A percentile compares a stretch with the other conserved stretches of the same genome.
Conservation (phyloP, 495 filamentous ascomycete genomes). For the Cenococcum geophilum region DNA sequence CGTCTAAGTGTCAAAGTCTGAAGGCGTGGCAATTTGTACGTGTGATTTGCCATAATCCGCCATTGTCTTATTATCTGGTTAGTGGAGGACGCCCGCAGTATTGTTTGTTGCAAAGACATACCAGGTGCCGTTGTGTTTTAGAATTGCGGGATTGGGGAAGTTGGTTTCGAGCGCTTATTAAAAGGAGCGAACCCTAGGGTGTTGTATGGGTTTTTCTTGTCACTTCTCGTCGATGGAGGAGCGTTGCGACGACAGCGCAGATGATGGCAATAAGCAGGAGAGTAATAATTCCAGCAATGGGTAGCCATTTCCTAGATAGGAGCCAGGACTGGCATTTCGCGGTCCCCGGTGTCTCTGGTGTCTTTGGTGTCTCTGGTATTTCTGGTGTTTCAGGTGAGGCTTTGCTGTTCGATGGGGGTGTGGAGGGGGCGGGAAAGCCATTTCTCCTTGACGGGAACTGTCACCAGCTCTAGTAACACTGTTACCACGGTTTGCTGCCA, state of each 20-base stretch:
- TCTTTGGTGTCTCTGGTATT: too few species aligned
- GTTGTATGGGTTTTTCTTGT: neutral
- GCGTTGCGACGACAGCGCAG: neutral
- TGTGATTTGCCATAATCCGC: constrained; percentile 29
- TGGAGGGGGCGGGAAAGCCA: too few species aligned
- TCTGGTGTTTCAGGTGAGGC: too few species aligned
- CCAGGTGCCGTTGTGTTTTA: constrained; percentile 23
- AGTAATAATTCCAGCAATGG: neutral
- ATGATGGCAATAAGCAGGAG: neutral
- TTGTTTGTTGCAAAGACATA: constrained; percentile 33
- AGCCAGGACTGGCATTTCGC: too few species aligned
- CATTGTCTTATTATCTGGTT: constrained; percentile 4
- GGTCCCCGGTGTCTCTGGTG: too few species aligned
- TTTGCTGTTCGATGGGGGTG: too few species aligned
- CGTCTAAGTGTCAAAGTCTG: constrained; percentile 27
- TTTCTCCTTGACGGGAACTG: too few species aligned
- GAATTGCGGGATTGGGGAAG: constrained; percentile 32
- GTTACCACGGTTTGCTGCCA: too few species aligned
- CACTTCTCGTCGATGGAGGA: neutral
- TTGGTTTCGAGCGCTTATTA: constrained; percentile 16
- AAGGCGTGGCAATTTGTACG: constrained; percentile 30
- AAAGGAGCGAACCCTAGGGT: constrained; percentile 5
- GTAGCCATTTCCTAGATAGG: too few species aligned
- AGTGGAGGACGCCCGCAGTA: constrained; percentile 28
- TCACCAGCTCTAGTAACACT: too few species aligned